Conservation (phyloP, 169 alveolate genomes). For the Cryptosporidium viatorum region DNA sequence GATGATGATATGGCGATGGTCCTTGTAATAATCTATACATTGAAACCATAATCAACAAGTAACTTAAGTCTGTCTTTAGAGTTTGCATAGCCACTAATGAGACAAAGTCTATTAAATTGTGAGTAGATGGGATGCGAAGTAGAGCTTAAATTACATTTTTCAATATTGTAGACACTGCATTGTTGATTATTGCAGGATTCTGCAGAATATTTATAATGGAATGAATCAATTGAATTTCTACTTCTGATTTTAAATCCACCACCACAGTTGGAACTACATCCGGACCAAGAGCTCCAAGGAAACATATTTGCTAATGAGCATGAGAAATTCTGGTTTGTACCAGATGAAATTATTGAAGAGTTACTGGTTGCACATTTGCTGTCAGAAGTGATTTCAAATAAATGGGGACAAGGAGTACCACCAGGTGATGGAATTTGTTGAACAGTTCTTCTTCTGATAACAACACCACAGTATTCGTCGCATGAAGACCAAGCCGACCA, state of each 20-base stretch:
- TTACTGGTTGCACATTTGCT: not conserved
- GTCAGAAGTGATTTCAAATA: conserved; percentile 4
- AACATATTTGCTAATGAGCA: not conserved
- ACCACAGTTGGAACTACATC: conserved; percentile 36
- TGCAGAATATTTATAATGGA: not conserved
- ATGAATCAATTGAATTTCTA: not conserved
- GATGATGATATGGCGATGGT: not conserved
- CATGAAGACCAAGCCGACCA: conserved; percentile 49
- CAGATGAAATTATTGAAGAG: too few species aligned
- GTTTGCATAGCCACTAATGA: conserved; percentile 33
- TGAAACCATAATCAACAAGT: not conserved
- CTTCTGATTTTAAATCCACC: conserved; percentile 32
- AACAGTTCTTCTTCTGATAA: conserved; percentile 41
- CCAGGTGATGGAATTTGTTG: conserved; percentile 58
- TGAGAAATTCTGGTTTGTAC: too few species aligned
- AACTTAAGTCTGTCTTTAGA: conserved; percentile 11
- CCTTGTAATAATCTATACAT: not conserved
- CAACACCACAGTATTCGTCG: not conserved
- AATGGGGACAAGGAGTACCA: conserved; percentile 41
- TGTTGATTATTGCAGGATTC: conserved; percentile 9
- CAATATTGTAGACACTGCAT: conserved; percentile 23
- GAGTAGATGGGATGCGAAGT: not conserved
- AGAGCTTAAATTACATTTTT: not conserved
- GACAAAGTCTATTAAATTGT: conserved; percentile 50
- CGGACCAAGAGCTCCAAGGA: conserved; percentile 48